phyloP scores from a whole-genome alignment of 495 filamentous ascomycete species.

The Staphylotrichum longicolle region DNA sequence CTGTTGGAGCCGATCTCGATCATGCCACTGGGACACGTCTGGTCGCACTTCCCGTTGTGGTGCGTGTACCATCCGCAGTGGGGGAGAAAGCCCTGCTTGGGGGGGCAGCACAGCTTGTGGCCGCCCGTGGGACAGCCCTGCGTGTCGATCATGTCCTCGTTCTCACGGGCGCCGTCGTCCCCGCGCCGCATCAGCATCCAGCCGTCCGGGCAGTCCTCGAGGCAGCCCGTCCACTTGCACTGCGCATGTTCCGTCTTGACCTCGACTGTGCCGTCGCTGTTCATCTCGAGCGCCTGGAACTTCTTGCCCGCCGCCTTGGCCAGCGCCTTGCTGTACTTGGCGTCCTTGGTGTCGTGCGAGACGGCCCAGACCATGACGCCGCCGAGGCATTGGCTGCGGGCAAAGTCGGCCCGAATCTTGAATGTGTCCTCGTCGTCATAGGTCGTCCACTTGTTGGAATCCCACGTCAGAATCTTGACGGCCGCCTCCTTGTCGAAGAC shows the following conservation, averaged over 20 bases:
- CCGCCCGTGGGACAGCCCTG: no score
- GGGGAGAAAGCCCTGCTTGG: no score
- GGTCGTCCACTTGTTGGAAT: slow-evolving; percentile 38
- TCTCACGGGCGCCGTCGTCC: no score
- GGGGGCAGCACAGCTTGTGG: no score
- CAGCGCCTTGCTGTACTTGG: slow-evolving; percentile 27
- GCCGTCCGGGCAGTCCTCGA: neutral
- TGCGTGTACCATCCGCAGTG: no score
- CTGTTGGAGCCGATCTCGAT: no score
- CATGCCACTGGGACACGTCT: no score
- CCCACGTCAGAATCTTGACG: slow-evolving; percentile 41
- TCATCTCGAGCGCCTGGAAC: neutral
- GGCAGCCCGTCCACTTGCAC: neutral
- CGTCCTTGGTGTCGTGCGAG: slow-evolving; percentile 31
- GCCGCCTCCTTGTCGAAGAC: slow-evolving; percentile 26
- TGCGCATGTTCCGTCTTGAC: neutral
- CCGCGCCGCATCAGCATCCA: no score
- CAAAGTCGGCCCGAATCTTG: slow-evolving; percentile 38
- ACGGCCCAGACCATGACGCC: slow-evolving; percentile 36
- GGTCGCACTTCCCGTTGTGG: no score
- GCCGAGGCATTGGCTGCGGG: slow-evolving; percentile 31
- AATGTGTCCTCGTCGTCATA: slow-evolving; percentile 44
- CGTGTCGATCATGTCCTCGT: no score
- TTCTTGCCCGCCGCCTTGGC: neutral
- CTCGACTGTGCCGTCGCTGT: no score